phyloP scores from a whole-genome alignment of 2,329 filamentous ascomycete species.

The Pseudogymnoascus sp. region DNA sequence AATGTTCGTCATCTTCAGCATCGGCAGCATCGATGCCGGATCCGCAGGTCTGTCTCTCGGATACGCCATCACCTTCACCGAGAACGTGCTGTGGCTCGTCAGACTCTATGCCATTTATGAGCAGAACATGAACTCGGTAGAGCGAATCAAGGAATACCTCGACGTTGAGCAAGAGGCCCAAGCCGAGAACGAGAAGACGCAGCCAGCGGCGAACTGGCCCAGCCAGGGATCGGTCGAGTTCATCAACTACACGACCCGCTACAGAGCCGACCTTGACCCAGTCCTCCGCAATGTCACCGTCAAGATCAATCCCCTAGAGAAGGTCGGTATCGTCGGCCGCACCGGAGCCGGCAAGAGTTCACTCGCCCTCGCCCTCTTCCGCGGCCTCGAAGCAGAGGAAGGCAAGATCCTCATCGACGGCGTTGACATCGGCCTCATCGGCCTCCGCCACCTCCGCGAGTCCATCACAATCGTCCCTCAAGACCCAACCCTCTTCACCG shows the following conservation, averaged over 20 bases:
- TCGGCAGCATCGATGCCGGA: conserved; percentile 78
- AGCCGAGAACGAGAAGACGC: conserved; percentile 65
- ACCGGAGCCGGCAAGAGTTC: conserved; percentile 97
- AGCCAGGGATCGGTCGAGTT: conserved; percentile 81
- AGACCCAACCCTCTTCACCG: conserved; percentile 89
- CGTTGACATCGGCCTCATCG: conserved; percentile 82
- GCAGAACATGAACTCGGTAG: conserved; percentile 99
- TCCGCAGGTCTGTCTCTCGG: conserved; percentile 89
- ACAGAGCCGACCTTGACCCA: conserved; percentile 76
- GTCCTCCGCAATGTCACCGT: conserved; percentile 80
- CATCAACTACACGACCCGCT: conserved; percentile 78
- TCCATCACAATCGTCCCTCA: conserved; percentile 97
- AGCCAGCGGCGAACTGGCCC: conserved; percentile 77
- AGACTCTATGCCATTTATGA: conserved; percentile 90
- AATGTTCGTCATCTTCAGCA: conserved; percentile 76
- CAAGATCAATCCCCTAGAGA: conserved; percentile 76
- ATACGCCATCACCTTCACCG: conserved; percentile 93
- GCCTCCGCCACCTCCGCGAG: conserved; percentile 85
- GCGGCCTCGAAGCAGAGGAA: conserved; percentile 80
- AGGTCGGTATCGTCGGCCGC: conserved; percentile 91
- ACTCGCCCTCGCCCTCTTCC: conserved; percentile 84
- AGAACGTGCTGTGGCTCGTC: conserved; percentile 95
- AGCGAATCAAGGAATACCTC: conserved; percentile 94
- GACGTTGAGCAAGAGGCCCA: conserved; percentile 91
- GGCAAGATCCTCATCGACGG: conserved; percentile 87